These are phyloP conservation scores for Diospyros kaki DNA, from an alignment of 148 eudicot genomes.

Conservation along the genomic window DNA sequence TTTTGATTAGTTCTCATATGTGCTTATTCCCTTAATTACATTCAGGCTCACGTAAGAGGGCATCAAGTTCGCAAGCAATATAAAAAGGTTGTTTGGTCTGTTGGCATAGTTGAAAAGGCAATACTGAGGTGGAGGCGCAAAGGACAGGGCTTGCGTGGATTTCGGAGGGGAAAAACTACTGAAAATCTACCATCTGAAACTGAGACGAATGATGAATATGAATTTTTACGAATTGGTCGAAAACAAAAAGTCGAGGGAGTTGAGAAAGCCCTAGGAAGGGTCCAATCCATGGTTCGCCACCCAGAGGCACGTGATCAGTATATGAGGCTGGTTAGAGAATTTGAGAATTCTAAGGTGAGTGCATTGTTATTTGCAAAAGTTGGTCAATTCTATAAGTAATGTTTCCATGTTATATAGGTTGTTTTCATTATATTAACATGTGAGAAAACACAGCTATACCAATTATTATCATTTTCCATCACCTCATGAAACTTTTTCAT, in stretches of 20 bases:
- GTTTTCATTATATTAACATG: too few species aligned
- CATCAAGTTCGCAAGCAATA: slow-evolving; percentile 73
- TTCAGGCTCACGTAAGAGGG: slow-evolving; percentile 73
- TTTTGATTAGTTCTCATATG: not conserved
- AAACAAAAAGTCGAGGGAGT: slow-evolving; percentile 51
- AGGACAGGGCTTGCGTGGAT: slow-evolving; percentile 63
- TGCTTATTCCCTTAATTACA: not conserved
- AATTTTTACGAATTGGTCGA: slow-evolving; percentile 50
- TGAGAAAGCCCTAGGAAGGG: slow-evolving; percentile 59
- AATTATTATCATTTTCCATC: too few species aligned
- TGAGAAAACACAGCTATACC: too few species aligned
- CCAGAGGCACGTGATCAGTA: slow-evolving; percentile 62
- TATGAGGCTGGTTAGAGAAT: slow-evolving; percentile 37
- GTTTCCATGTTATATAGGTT: too few species aligned
- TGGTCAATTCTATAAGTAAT: not conserved
- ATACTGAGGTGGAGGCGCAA: slow-evolving; percentile 77
- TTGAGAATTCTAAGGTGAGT: slow-evolving; percentile 16
- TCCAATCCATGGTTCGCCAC: slow-evolving; percentile 61
- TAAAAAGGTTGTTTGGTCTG: slow-evolving; percentile 60
- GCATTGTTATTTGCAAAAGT: not conserved
- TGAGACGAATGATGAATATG: slow-evolving; percentile 53
- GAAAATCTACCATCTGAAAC: slow-evolving; percentile 18
- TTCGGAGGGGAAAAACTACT: slow-evolving; percentile 34
- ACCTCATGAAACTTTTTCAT: too few species aligned
- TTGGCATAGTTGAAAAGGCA: slow-evolving; percentile 65